Conservation (phyloP, 169 alveolate species). For the Hepatocystis sp. region DNA sequence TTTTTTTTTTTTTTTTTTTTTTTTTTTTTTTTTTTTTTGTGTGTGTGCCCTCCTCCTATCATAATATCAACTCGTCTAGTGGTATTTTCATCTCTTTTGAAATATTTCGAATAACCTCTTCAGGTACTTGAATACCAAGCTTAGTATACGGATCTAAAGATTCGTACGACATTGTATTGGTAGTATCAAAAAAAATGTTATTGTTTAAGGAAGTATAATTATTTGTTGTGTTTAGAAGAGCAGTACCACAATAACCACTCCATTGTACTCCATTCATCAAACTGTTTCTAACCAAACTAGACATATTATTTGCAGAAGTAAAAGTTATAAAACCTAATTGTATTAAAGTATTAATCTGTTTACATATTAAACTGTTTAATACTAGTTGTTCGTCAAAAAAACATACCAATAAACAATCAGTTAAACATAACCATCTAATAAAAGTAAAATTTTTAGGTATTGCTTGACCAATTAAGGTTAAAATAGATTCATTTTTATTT, state of each 20-base stretch:
- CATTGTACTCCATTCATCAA: slow-evolving; percentile 77
- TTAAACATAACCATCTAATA: slow-evolving; percentile 76
- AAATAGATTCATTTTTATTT: slow-evolving; percentile 66
- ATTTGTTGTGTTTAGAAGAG: slow-evolving; percentile 53
- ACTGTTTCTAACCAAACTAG: slow-evolving; percentile 67
- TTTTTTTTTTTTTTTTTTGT: no score
- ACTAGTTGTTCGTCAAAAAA: slow-evolving; percentile 65
- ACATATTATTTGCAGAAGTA: slow-evolving; percentile 39
- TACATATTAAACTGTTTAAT: slow-evolving; percentile 66
- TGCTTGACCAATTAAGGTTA: slow-evolving; percentile 69
- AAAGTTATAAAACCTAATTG: slow-evolving; percentile 63
- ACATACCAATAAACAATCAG: slow-evolving; percentile 73
- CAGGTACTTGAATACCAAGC: slow-evolving; percentile 71
- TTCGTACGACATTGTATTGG: slow-evolving; percentile 15
- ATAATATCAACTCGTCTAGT: slow-evolving; percentile 55
- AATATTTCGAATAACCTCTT: slow-evolving; percentile 45
- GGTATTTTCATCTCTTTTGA: slow-evolving; percentile 67
- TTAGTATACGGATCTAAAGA: slow-evolving; percentile 67
- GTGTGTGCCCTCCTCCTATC: no score
- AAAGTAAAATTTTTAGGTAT: slow-evolving; percentile 75
- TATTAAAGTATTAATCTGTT: slow-evolving; percentile 62
- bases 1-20: no score
- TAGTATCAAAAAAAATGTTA: slow-evolving; percentile 37
- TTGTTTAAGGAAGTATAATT: slow-evolving; percentile 35
- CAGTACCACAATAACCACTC: slow-evolving; percentile 76